Percentiles rank a stretch among this genome's conserved stretches.
Evolutionary conservation across 768 basidiomycete genomes (phyloP).

Genomic region (Boletus subcaerulescens): DNA sequence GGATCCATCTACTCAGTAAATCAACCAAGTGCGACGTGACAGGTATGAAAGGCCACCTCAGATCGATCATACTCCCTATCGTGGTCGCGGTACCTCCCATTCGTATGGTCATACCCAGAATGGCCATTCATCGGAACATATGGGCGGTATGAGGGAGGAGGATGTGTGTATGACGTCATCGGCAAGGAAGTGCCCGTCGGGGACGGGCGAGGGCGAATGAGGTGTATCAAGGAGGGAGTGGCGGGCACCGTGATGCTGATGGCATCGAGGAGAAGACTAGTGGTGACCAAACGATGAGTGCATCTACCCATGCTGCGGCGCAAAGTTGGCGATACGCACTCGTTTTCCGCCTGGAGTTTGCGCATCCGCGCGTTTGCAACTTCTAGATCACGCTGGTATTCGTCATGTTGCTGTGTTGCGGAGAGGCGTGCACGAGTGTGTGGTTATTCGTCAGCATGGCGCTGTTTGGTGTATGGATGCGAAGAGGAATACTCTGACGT

Average conservation of each 20-base stretch:
- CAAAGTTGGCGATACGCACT: slow-evolving; percentile 17
- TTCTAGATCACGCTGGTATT: slow-evolving; percentile 26
- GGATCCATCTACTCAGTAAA: slow-evolving; percentile 7
- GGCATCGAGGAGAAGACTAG: slow-evolving; percentile 32
- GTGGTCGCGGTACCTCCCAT: slow-evolving; percentile 28
- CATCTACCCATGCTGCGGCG: not conserved
- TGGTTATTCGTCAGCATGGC: not conserved
- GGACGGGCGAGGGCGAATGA: slow-evolving; percentile 20
- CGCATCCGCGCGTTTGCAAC: slow-evolving; percentile 27
- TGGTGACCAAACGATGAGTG: not conserved
- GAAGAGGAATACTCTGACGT: slow-evolving; percentile 5
- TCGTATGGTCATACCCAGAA: slow-evolving; percentile 17
- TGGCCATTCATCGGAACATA: slow-evolving; percentile 25
- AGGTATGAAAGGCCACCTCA: slow-evolving; percentile 9
- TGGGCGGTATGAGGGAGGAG: slow-evolving; percentile 4
- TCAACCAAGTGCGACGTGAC: not conserved
- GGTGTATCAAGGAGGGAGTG: slow-evolving; percentile 32
- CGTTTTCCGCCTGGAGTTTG: slow-evolving; percentile 32
- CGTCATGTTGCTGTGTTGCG: slow-evolving; percentile 18
- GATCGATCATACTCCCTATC: slow-evolving; percentile 24
- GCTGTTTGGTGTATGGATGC: not conserved
- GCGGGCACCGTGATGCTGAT: slow-evolving; percentile 33
- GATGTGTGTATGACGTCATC: slow-evolving; percentile 17
- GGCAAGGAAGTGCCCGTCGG: slow-evolving; percentile 20
- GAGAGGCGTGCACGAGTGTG: not conserved